Percentiles rank a stretch among this genome's conserved stretches.
These are phyloP conservation scores for Macrocystidia cucumis DNA, from an alignment of 1,284 basidiomycete species.

Conservation along the genomic window DNA sequence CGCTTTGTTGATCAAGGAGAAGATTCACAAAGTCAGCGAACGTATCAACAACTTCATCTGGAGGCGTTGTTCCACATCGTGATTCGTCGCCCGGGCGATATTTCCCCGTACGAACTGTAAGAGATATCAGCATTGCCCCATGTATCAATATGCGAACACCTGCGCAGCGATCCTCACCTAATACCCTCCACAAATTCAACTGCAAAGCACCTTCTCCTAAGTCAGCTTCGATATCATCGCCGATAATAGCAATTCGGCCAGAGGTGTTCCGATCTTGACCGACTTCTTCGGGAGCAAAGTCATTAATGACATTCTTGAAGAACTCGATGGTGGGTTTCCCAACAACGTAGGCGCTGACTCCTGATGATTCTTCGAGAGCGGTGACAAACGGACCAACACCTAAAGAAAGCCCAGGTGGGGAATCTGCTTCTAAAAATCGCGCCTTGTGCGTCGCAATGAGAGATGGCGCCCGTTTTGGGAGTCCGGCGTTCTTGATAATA, in stretches of 20 bases:
- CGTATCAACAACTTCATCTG: slow-evolving; percentile 43
- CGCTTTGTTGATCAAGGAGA: no score
- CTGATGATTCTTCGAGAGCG: slow-evolving; percentile 52
- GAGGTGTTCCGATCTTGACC: slow-evolving; percentile 6
- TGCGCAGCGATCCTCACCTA: slow-evolving; percentile 35
- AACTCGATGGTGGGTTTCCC: slow-evolving; percentile 60
- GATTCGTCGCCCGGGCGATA: slow-evolving; percentile 52
- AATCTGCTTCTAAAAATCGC: slow-evolving; percentile 33
- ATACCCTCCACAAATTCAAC: slow-evolving; percentile 51
- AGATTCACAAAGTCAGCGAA: slow-evolving; percentile 50
- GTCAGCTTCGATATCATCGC: slow-evolving; percentile 62
- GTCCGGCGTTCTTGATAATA: neutral
- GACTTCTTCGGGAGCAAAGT: slow-evolving; percentile 22
- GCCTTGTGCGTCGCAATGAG: slow-evolving; percentile 50
- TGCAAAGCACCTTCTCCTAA: slow-evolving; percentile 55
- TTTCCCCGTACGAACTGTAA: slow-evolving; percentile 54
- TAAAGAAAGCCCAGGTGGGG: slow-evolving; percentile 44
- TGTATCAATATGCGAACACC: slow-evolving; percentile 1
- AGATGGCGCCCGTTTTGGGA: neutral
- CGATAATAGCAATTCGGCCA: slow-evolving; percentile 48
- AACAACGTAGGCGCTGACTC: slow-evolving; percentile 41
- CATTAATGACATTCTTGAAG: slow-evolving; percentile 48
- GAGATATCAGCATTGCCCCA: slow-evolving; percentile 2
- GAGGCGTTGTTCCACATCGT: slow-evolving; percentile 26
- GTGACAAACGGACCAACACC: slow-evolving; percentile 66